Base-by-base conservation (phyloP, 495 filamentous ascomycete species). In the Ascodesmis nigricans region DNA sequence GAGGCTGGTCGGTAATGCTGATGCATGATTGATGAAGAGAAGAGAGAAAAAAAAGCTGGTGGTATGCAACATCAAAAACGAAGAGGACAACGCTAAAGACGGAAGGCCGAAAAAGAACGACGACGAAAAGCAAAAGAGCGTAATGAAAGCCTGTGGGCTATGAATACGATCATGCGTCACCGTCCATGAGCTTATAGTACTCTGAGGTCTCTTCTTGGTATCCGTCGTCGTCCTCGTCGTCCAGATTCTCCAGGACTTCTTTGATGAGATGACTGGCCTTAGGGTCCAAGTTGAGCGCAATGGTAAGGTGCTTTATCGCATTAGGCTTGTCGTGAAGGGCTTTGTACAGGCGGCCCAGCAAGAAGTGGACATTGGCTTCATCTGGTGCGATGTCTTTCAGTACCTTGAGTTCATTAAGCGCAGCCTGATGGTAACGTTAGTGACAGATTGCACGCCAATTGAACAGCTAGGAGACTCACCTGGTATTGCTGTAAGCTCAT, bases 231-330 rank as follows among this genome's bases (percentile, higher is more conserved):
- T 78, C 73, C 21, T 80, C 78, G 29, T 91, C 78, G 49, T 91
- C 80, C 35, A 91, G 60, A 30, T 70, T 65, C 57, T 91, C 82
- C 59, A 93, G 91, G 14, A 77, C 76, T 45, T 80, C 76, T 58
- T 93, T 93, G 54, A 93, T 91, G 51, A 78, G 73, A 40, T 73
- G 69, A 43, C 75, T 78, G 46, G 83, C 82, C 74, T 93, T 95
- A 18, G 84, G 87, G 63, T 97, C 87, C 47, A 97, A 57, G 56
- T 92, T 92, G 52, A 93, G 53, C 16, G 90, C 87, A 49, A 78
- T 80, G 0, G 87, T 95, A 44, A 87, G 91, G 53, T 91, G 78
- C 45, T 76, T 71, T 33, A 97, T 79, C 24, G 90, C 81, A 39
- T 67, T 64, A 41, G 64, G 66, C 55, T 78, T 84, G 46, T 91